Evolutionary conservation across 208 protist genomes (phyloP).

Genomic region (Trypanosoma mega): DNA sequence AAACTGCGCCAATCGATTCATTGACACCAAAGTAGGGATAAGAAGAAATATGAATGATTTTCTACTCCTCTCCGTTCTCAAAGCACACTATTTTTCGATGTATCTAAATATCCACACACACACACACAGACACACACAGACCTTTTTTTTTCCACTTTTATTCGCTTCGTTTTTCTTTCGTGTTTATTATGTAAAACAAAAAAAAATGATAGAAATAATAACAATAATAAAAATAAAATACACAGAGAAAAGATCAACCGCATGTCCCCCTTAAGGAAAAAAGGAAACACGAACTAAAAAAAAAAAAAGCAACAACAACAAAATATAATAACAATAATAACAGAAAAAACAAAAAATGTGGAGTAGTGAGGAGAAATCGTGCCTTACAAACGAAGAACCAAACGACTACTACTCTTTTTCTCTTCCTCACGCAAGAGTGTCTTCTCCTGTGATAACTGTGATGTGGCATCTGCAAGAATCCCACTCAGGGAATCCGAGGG

Average conservation of each 20-base stretch:
- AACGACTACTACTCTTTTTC: conserved; percentile 9
- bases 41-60: background rate
- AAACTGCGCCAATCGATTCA: conserved; percentile 40
- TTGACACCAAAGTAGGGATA: conserved; percentile 1
- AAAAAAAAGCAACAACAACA: conserved; percentile 8
- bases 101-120: too few species aligned
- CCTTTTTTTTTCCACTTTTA: background rate
- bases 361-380: too few species aligned
- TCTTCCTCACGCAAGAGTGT: conserved; percentile 8
- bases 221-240: conserved; percentile 17
- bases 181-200: conserved; percentile 6
- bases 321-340: conserved; percentile 19
- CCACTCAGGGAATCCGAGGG: background rate
- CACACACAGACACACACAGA: too few species aligned
- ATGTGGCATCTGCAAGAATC: conserved; percentile 17
- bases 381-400: conserved; percentile 26
- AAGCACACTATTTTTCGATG: too few species aligned
- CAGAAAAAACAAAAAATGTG: background rate
- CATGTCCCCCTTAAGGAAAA: too few species aligned
- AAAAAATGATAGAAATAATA: conserved; percentile 21
- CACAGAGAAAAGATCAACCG: conserved; percentile 1
- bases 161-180: background rate
- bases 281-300: background rate
- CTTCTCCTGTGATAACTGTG: conserved; percentile 14
- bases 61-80: background rate